Evolutionary conservation across 208 protist genomes (phyloP), one percentile per base, ranked within the genome.

Genomic region (Strigomonas culicis): DNA sequence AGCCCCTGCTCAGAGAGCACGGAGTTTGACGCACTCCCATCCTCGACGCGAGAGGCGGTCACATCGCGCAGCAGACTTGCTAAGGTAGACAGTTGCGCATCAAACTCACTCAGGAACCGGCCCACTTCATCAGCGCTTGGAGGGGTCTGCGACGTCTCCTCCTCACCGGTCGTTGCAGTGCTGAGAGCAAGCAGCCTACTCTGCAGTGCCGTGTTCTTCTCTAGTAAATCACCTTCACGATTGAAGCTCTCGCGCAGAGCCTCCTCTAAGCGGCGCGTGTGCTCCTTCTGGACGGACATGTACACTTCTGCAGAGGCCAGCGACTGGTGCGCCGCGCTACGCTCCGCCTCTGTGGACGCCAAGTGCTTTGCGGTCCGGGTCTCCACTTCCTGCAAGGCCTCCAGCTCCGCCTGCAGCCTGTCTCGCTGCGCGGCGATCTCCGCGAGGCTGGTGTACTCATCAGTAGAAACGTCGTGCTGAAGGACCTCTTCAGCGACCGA

Each of bases 391-490:
- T 76, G 63, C 57, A 94, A 49, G 0, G 75, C 70, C 6, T 72
- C 67, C 15, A 90, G 74, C 57, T 90, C 56, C 19, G 77, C 80
- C 15, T 72, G 75, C 39, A 93, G 68, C 32, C 69, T 59, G 2
- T 80, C 70, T 28, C 91, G 83, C 36, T 84, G 75, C 67, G 88
- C 80, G 19, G 75, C 66, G 1, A 83, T 85, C 69, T 95, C 88
- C 0, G 75, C 81, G 21, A 80, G 79, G 55, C 87, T 82, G 41
- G 90, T 44, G 1, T 80, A 74, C 66, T 92, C 77, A 61, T 89
- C 84, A 19, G 79, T 79, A 2, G 82, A 68, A 0, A 90, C 77
- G 4, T 91, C 80, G 47, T 92, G 84, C 77, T 86, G 81, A 50
- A 90, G 50, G 22, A 78, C 82, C 21, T 79, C 74, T 69, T 93